Evolutionary conservation across 2,329 filamentous ascomycete genomes (phyloP), one percentile per base, ranked within the genome.

Genomic region (Talaromyces sp.): DNA sequence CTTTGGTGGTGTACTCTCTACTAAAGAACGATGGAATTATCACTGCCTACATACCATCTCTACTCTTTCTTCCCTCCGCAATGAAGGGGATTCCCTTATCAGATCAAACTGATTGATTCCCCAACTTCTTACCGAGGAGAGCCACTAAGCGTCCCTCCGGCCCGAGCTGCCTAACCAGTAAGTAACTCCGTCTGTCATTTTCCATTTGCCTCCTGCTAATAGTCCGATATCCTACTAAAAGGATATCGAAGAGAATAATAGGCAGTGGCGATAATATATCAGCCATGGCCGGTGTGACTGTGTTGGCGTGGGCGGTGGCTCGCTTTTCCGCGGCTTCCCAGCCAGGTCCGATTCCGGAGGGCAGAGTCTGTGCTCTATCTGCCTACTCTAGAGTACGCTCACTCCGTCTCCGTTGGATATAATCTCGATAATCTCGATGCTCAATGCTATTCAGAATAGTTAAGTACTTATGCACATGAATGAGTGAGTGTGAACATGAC

Each of bases 271-370:
- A 54, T 49, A 22, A 8, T 11, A 47, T 13, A 2, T 47, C 7
- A 19, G 15, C 2, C 17, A 40, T 1, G 40, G 8, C 54, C 31
- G 34, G 5, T 17, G 15, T 43, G 22, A 36, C 6, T 17, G 13
- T 13, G 36, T 15, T 17, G 4, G 36, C 4, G 13, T 38, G 40
- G 13, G 19, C 25, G 31, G 27, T 53, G 38, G 34, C 11, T 49
- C 60, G 47, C 47, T 56, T 36, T 54, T 56, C 53, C 53, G 53
- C 53, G 53, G 53, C 53, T n/a, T 56, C 13, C 53, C 51, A 54
- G 27, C 27, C n/a, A 56, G 15, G 53, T 56, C 53, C 53, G 53
- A 56, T 56, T 56, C 8, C 53, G 53, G 53, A 56, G 53, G 53
- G 31, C n/a, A 11, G 49, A 56, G 53, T 36, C 53, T 38, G 53